These are phyloP conservation scores for Cupressus sempervirens DNA, from an alignment of 75 land plant genomes.

Conservation along the genomic window DNA sequence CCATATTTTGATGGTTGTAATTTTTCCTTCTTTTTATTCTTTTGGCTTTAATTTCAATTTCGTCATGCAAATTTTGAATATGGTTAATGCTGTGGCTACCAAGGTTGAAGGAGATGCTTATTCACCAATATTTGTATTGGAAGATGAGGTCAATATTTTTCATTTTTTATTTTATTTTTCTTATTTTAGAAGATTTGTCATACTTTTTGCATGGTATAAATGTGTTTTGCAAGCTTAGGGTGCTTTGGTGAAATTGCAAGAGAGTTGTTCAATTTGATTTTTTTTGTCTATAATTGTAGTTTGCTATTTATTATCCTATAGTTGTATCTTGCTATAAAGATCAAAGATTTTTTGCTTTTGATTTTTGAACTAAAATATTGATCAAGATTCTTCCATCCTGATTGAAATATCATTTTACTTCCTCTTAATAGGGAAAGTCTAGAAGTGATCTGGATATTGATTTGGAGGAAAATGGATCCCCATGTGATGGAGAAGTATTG, in stretches of 20 bases:
- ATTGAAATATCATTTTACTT: background rate
- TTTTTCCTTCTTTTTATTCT: background rate
- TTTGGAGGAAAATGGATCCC: constrained; percentile 16
- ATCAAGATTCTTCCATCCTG: background rate
- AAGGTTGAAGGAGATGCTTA: constrained; percentile 30
- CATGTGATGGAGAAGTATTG: constrained; percentile 35
- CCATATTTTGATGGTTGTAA: background rate
- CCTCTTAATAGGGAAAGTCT: background rate
- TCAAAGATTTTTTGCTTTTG: background rate
- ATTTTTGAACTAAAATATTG: background rate
- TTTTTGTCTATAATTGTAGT: background rate
- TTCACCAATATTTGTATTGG: constrained; percentile 70
- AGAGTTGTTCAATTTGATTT: background rate
- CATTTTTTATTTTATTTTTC: constrained; percentile 1
- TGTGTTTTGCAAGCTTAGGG: background rate
- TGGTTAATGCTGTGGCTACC: constrained; percentile 1
- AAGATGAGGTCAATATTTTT: constrained; percentile 52
- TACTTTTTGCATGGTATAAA: background rate
- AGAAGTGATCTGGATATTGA: constrained; percentile 1
- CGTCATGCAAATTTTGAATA: background rate
- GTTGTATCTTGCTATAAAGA: background rate
- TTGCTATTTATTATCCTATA: background rate
- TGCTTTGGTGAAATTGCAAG: background rate
- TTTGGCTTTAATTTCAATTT: background rate
- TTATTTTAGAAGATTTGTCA: background rate